Base-by-base conservation (phyloP, 768 basidiomycete genomes). In the Sutorius australiensis region DNA sequence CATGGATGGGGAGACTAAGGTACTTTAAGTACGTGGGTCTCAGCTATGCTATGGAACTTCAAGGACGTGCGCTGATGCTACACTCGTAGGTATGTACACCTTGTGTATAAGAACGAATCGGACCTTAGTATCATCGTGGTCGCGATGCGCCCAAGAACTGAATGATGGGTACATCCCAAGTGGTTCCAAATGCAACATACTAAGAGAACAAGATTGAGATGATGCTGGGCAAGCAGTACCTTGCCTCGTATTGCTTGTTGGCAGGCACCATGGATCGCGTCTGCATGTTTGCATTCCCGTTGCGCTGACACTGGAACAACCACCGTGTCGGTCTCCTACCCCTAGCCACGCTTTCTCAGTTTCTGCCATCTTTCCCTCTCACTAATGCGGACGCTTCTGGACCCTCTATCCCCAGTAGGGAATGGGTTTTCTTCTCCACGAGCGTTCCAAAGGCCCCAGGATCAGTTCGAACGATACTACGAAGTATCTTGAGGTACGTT, bases 401-500 rank as follows among this genome's bases (percentile, higher is more conserved):
- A 67, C 37, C 57, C 65, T 38, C 60, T 3, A 67, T 62, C 36
- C 65, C 60, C 39, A 62, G 58, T 19, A 48, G 54, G 6, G 54
- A 57, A n/a, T 19, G 17, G 17, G 11, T 52, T 17, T 39, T 39
- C 34, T 39, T 45, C 6, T 32, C 48, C 6, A 3, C 11, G 24
- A 38, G 48, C 43, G 51, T 48, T 14, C 63, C 66, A 6, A 61
- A 68, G 39, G 59, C 66, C 32, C 61, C 78, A 80, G 5, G 86
- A 87, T 0, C 85, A 87, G 59, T 77, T 91, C 24, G 78, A 78
- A 52, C 79, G 89, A 6, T 87, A 90, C 54, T 89, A 87, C 0
- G 88, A 89, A 36, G 75, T 90, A n/a, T 90, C 90, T 67, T 74
- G 75, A 53, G 83, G 79, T 55, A 70, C 89, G 53, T 81, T 91